Evolutionary conservation across 2,329 filamentous ascomycete species (phyloP).

Genomic region (Rhytidhysteron rufulum): DNA sequence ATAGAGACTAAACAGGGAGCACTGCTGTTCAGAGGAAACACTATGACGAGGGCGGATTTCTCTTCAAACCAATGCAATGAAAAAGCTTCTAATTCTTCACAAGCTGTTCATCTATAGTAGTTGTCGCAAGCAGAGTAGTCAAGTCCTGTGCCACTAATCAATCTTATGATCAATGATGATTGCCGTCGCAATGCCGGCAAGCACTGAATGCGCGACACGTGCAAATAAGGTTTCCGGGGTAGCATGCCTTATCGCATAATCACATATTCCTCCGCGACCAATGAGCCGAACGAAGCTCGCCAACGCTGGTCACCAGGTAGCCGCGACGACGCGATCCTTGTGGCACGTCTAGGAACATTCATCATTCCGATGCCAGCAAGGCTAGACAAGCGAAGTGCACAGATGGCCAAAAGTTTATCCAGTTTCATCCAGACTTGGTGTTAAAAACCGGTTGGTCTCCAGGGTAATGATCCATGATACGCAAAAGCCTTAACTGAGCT

Average conservation of each 20-base stretch:
- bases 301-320: conserved; percentile 8
- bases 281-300: conserved; percentile 12
- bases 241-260: conserved; percentile 16
- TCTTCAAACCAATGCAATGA: conserved; percentile 1
- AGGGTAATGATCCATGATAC: conserved; percentile 39
- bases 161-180: conserved; percentile 7
- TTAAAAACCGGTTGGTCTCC: conserved; percentile 15
- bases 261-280: conserved; percentile 14
- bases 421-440: conserved; percentile 5
- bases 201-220: conserved; percentile 13
- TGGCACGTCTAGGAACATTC: conserved; percentile 2
- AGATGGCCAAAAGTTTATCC: conserved; percentile 4
- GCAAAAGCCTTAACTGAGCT: conserved; percentile 43
- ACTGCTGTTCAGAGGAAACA: conserved; percentile 9
- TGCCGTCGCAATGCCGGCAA: conserved; percentile 2
- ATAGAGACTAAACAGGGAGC: conserved; percentile 3
- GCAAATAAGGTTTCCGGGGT: conserved; percentile 13
- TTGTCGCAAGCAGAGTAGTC: conserved; percentile 6
- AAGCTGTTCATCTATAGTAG: too few relatives aligned
- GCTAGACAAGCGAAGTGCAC: conserved; percentile 4
- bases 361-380: conserved; percentile 6
- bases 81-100: too few relatives aligned
- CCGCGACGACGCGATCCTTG: conserved; percentile 6
- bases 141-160: conserved; percentile 2
- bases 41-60: conserved; percentile 4